A percentile compares a stretch with the other conserved stretches of the same genome.
phyloP scores from a whole-genome alignment of 1,284 basidiomycete species.

The Anthracocystis setariae region DNA sequence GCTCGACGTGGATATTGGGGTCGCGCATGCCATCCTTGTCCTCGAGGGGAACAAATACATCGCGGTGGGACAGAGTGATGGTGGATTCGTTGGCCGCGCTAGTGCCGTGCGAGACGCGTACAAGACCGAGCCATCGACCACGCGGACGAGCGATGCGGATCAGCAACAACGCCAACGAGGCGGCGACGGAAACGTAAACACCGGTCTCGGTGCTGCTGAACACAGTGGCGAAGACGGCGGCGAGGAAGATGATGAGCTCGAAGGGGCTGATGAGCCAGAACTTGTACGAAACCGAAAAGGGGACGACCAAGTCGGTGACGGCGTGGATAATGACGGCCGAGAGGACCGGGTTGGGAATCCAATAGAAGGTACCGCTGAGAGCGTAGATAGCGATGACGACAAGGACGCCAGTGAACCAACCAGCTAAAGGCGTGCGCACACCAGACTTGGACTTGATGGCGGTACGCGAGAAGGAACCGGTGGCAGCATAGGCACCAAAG shows the following conservation, averaged over 20 bases:
- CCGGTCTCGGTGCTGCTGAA: conserved; percentile 81
- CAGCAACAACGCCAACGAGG: conserved; percentile 85
- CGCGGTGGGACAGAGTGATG: conserved; percentile 63
- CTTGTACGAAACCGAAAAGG: conserved; percentile 84
- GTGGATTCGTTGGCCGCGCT: conserved; percentile 28
- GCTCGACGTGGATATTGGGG: conserved; percentile 77
- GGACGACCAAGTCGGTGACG: conserved; percentile 88
- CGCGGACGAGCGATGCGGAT: conserved; percentile 90
- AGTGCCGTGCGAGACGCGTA: conserved; percentile 69
- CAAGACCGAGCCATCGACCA: conserved; percentile 88
- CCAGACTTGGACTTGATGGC: conserved; percentile 96
- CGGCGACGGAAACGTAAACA: conserved; percentile 87
- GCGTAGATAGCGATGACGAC: conserved; percentile 95
- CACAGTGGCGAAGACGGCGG: conserved; percentile 83
- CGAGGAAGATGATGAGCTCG: conserved; percentile 89
- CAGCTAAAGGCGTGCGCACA: conserved; percentile 91
- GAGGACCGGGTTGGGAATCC: conserved; percentile 74
- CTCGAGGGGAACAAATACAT: conserved; percentile 84
- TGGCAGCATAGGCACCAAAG: conserved; percentile 93
- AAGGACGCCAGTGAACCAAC: conserved; percentile 84
- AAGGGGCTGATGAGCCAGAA: conserved; percentile 95
- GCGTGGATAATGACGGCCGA: conserved; percentile 92
- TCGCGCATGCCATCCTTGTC: conserved; percentile 74
- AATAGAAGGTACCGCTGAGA: conserved; percentile 70
- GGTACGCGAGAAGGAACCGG: conserved; percentile 96